Evolutionary conservation across 2,329 filamentous ascomycete genomes (phyloP).

Genomic region (Penicillium hesseltinei): DNA sequence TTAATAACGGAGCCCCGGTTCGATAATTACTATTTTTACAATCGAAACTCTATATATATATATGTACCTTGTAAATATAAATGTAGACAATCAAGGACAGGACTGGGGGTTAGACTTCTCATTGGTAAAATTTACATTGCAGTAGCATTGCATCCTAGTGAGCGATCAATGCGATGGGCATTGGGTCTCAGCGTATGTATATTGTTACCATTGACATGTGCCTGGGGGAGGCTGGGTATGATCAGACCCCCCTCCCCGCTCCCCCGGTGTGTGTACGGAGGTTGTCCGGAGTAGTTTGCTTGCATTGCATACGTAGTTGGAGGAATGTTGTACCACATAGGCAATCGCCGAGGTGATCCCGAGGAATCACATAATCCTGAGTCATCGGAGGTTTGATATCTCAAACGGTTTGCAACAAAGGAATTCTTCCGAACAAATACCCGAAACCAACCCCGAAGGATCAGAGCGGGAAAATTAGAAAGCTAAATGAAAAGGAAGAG

Average conservation of each 20-base stretch:
- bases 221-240: not conserved
- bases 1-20: not conserved
- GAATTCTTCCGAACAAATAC: not conserved
- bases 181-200: not conserved
- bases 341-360: not conserved
- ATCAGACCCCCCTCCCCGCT: not conserved
- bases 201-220: not conserved
- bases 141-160: not conserved
- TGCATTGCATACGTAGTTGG: not conserved
- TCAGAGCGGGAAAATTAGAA: not conserved
- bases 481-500: conserved; percentile 2
- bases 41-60: not conserved
- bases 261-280: not conserved
- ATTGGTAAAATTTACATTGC: not conserved
- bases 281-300: not conserved
- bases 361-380: not conserved
- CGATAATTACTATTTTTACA: not conserved
- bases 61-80: not conserved
- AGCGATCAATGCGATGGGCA: conserved; percentile 2
- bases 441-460: not conserved
- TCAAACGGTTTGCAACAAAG: not conserved
- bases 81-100: not conserved
- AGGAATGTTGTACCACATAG: not conserved
- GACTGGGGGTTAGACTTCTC: not conserved
- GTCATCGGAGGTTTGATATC: not conserved